Conservation (phyloP, 2,329 filamentous ascomycete genomes). For the Cordyceps sp. region DNA sequence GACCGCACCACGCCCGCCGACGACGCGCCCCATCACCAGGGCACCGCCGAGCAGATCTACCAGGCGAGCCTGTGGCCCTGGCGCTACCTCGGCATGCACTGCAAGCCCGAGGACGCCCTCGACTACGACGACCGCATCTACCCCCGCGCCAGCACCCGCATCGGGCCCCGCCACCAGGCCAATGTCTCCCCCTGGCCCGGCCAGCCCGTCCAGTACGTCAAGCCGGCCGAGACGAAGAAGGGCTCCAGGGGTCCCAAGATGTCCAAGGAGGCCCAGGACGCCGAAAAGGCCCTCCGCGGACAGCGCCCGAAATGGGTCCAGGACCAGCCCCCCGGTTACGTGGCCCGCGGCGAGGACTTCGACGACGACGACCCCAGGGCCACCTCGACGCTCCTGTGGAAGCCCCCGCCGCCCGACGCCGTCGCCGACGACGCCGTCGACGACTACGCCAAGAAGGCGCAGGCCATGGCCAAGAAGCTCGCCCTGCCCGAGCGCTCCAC, state of each 20-base stretch:
- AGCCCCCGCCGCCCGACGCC: slow-evolving; percentile 45
- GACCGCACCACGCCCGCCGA: slow-evolving; percentile 47
- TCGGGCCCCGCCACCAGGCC: slow-evolving; percentile 85
- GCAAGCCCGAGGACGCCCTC: slow-evolving; percentile 82
- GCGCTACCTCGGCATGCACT: slow-evolving; percentile 89
- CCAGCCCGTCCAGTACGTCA: slow-evolving; percentile 75
- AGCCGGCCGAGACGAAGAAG: slow-evolving; percentile 72
- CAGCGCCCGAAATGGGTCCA: slow-evolving; percentile 85
- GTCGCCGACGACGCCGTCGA: slow-evolving; percentile 44
- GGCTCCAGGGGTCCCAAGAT: slow-evolving; percentile 64
- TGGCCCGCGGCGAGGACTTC: slow-evolving; percentile 67
- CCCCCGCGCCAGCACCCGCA: slow-evolving; percentile 78
- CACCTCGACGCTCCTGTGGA: slow-evolving; percentile 65
- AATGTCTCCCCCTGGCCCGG: slow-evolving; percentile 75
- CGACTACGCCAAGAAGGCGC: slow-evolving; percentile 58
- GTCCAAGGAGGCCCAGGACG: slow-evolving; percentile 70
- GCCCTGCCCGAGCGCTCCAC: slow-evolving; percentile 63
- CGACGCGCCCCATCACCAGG: slow-evolving; percentile 37
- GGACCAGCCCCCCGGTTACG: slow-evolving; percentile 77
- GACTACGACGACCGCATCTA: slow-evolving; percentile 98
- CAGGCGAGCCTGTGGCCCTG: slow-evolving; percentile 94
- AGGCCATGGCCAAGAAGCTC: slow-evolving; percentile 44
- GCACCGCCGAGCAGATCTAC: slow-evolving; percentile 74
- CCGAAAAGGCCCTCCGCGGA: slow-evolving; percentile 62
- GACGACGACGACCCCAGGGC: slow-evolving; percentile 53